phyloP scores from a whole-genome alignment of 2,329 filamentous ascomycete genomes.

The Myriosclerotinia scirpicola region DNA sequence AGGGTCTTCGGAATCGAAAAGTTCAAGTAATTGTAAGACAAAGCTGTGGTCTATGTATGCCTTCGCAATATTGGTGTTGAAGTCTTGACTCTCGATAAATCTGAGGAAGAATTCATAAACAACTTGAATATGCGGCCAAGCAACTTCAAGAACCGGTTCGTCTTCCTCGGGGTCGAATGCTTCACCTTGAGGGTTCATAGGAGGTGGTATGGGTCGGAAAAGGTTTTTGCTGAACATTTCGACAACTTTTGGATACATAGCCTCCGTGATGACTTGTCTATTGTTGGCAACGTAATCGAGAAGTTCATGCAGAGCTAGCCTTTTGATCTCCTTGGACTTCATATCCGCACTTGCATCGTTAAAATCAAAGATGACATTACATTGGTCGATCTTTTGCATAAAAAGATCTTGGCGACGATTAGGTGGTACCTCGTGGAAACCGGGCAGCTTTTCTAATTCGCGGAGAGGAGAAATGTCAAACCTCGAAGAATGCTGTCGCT shows the following conservation, averaged over 20 bases:
- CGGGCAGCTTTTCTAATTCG: conserved; percentile 94
- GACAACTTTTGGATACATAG: conserved; percentile 97
- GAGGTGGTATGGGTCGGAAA: conserved; percentile 94
- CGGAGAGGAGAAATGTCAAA: conserved; percentile 98
- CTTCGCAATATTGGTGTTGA: conserved; percentile 99
- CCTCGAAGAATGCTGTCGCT: conserved; percentile 93
- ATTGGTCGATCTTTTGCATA: conserved; percentile 99
- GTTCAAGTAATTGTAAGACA: conserved; percentile 91
- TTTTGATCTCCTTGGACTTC: conserved; percentile 99
- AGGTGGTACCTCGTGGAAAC: conserved; percentile 95
- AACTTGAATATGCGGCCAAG: conserved; percentile 98
- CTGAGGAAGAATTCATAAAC: conserved; percentile 99
- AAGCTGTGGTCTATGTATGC: conserved; percentile 98
- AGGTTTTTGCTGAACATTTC: conserved; percentile 99
- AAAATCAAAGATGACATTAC: conserved; percentile 99
- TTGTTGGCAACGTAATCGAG: conserved; percentile 99
- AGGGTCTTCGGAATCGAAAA: conserved; percentile 98
- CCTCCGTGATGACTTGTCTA: conserved; percentile 95
- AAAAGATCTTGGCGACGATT: conserved; percentile 95
- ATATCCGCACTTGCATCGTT: conserved; percentile 97
- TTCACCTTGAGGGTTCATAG: conserved; percentile 96
- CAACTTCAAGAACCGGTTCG: conserved; percentile 94
- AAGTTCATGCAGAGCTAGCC: conserved; percentile 89
- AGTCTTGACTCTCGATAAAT: conserved; percentile 99
- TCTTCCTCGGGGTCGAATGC: conserved; percentile 99